phyloP scores from a whole-genome alignment of 345 rosid species.

The Ceriops zippeliana region DNA sequence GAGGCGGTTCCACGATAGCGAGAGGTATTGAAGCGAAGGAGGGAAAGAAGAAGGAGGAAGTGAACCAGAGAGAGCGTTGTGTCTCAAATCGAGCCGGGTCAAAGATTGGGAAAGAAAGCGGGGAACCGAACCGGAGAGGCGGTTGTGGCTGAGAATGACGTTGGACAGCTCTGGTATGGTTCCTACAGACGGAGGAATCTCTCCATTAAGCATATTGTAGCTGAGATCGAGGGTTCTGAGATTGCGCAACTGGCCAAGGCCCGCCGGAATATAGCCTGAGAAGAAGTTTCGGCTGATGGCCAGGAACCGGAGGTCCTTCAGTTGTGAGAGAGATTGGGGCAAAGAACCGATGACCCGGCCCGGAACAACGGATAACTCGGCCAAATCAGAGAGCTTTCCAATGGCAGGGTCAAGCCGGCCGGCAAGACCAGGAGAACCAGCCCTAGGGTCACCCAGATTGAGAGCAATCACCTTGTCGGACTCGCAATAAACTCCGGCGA shows the following conservation, averaged over 20 bases:
- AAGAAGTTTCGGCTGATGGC: constrained; percentile 69
- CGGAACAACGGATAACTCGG: constrained; percentile 74
- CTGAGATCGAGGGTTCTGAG: constrained; percentile 84
- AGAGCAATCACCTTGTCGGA: constrained; percentile 61
- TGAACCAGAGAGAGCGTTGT: constrained; percentile 70
- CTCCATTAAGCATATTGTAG: constrained; percentile 73
- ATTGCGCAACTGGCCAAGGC: constrained; percentile 54
- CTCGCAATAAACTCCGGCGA: constrained; percentile 82
- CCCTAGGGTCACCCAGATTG: constrained; percentile 76
- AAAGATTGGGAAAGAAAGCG: constrained; percentile 52
- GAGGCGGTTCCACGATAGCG: constrained; percentile 69
- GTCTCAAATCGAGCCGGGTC: constrained; percentile 75
- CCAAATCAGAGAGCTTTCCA: constrained; percentile 66
- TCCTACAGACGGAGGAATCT: constrained; percentile 61
- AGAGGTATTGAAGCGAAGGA: constrained; percentile 69
- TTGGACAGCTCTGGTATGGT: constrained; percentile 66
- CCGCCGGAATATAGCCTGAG: constrained; percentile 67
- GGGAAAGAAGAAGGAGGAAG: constrained; percentile 53
- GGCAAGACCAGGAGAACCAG: constrained; percentile 75
- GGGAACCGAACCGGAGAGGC: constrained; percentile 73
- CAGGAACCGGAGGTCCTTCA: constrained; percentile 66
- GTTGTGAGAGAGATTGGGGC: constrained; percentile 55
- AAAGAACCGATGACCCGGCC: constrained; percentile 73
- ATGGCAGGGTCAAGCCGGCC: constrained; percentile 76
- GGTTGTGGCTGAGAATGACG: constrained; percentile 79